phyloP scores from a whole-genome alignment of 2,329 filamentous ascomycete genomes.

The Pseudogymnoascus pannorum region DNA sequence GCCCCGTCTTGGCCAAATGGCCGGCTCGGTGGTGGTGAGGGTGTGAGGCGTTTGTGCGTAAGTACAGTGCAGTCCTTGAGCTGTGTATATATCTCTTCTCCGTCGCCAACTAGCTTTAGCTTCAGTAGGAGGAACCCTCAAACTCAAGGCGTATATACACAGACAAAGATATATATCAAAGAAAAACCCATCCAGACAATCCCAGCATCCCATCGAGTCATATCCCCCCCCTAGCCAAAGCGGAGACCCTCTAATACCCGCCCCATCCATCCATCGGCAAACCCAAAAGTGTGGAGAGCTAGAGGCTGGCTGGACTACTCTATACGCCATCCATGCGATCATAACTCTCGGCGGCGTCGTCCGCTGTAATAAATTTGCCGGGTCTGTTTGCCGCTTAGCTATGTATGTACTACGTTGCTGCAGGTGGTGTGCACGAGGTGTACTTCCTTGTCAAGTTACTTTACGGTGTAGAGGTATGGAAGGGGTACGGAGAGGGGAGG shows the following conservation, averaged over 20 bases:
- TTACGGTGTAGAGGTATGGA: neutral
- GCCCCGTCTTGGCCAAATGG: no score
- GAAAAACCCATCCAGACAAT: neutral
- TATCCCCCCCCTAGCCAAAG: neutral
- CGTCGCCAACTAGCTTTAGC: no score
- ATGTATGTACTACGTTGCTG: no score
- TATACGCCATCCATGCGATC: neutral
- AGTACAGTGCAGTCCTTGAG: no score
- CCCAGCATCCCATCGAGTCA: neutral
- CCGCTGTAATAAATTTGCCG: neutral
- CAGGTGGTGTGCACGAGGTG: neutral
- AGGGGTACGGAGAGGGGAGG: accelerated
- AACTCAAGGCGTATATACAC: neutral
- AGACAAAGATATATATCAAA: neutral
- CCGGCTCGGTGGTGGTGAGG: no score
- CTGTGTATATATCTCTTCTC: no score
- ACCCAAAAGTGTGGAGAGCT: neutral
- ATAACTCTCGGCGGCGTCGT: no score
- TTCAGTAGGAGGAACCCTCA: no score
- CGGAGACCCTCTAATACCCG: no score
- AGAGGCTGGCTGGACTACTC: no score
- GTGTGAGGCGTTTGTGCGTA: no score
- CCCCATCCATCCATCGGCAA: no score
- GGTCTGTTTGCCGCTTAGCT: neutral
- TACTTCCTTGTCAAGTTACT: neutral